Evolutionary conservation across 176 grass and related monocot genomes (phyloP), one percentile per base, ranked within the genome.

Genomic region (Eremochloa ophiuroides): DNA sequence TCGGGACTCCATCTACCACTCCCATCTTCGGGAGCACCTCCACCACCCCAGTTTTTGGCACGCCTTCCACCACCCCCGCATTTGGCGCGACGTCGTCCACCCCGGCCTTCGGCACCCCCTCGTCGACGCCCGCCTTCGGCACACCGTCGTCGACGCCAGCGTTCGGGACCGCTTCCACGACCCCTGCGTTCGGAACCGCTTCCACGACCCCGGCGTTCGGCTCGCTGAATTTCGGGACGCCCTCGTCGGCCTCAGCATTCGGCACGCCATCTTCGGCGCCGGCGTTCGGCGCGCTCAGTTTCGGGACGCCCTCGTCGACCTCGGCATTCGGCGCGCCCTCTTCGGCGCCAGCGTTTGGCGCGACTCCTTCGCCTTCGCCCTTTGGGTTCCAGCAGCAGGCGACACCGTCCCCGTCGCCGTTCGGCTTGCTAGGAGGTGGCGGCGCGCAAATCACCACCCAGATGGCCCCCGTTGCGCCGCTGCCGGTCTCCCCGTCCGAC

Each of bases 401-500:
- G 6, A 83, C 66, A 37, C 84, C 56, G 39, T 83, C 90, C 76
- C 79, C 90, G 33, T 88, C 84, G 73, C 88, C 86, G 27, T 88
- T 97, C 67, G 85, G 86, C 17, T 66, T 91, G 12, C 35, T 75
- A 1, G 71, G 77, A 17, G 83, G 35, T 20, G 85, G 78, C 22
- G 84, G 86, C 50, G 85, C 78, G 41, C 88, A 92, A 69, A 95
- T 99, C 76, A 93, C 91, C 61, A 99, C 96, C 39, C 96, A 95
- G 85, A 99, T 99, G 96, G 96, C 93, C 80, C 93, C 96, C 20
- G 93, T 99, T 18, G 93, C 96, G 5, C 93, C 96, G 55, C 81
- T 95, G 75, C 85, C 91, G 44, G 44, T 89, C 71, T 87, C 89
- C 22, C 84, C 92, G 17, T 88, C 96, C 29, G 96, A 99, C 84